phyloP scores from a whole-genome alignment of 495 filamentous ascomycete species.

The Podospora sp. region DNA sequence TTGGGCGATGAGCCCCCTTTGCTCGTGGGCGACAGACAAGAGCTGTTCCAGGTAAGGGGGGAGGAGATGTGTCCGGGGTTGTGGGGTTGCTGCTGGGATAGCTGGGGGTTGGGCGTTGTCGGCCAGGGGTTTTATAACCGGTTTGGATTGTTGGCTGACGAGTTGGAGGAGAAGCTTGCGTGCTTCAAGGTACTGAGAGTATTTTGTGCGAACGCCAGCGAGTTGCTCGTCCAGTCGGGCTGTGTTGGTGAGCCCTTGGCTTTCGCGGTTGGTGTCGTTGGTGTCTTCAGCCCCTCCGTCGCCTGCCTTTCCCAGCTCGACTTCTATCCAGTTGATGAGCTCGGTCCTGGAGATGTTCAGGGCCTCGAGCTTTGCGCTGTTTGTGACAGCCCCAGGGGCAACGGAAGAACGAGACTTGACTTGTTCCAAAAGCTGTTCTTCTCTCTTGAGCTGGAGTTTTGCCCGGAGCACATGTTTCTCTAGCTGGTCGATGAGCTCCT shows the following conservation, averaged over 20 bases:
- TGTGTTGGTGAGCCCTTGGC: constrained; percentile 29
- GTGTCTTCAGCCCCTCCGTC: constrained; percentile 45
- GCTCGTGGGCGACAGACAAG: constrained; percentile 60
- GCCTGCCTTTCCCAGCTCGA: constrained; percentile 60
- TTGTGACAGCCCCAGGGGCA: constrained; percentile 34
- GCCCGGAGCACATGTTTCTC: constrained; percentile 67
- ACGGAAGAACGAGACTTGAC: constrained; percentile 48
- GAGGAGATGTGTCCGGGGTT: constrained; percentile 40
- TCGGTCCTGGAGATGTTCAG: constrained; percentile 60
- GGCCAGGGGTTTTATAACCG: constrained; percentile 39
- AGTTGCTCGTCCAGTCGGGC: constrained; percentile 51
- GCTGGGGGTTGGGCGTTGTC: constrained; percentile 27
- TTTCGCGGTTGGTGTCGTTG: constrained; percentile 40
- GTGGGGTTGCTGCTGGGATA: constrained; percentile 23
- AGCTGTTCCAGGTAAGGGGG: constrained; percentile 58
- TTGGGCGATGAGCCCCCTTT: constrained; percentile 65
- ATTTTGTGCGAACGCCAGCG: constrained; percentile 52
- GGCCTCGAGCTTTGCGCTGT: constrained; percentile 50
- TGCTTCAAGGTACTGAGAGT: constrained; percentile 47
- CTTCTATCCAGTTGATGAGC: constrained; percentile 73
- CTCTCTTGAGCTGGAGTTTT: constrained; percentile 61
- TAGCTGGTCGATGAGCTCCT: constrained; percentile 60
- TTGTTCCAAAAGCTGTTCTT: constrained; percentile 63
- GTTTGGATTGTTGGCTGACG: constrained; percentile 31
- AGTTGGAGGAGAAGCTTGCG: constrained; percentile 49